Conservation (phyloP, 495 filamentous ascomycete species). For the Glonium stellatum region DNA sequence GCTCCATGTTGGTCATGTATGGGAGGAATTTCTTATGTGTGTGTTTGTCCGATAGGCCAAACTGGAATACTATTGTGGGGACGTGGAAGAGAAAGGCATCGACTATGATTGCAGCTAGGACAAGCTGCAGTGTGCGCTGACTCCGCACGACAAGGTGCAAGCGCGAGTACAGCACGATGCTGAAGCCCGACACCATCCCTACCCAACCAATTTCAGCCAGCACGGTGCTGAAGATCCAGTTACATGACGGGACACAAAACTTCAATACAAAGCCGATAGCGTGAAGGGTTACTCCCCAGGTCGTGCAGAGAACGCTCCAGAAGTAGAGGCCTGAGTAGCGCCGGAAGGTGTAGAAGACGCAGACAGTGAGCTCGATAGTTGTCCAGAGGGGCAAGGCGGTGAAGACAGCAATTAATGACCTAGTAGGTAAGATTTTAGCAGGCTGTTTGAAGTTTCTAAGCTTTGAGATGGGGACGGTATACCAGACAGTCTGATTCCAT, state of each 20-base stretch:
- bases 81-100: slow-evolving; percentile 5
- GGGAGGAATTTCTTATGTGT: not conserved
- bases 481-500: slow-evolving; percentile 8
- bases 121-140: not conserved
- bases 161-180: slow-evolving; percentile 10
- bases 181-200: slow-evolving; percentile 10
- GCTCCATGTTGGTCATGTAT: slow-evolving; percentile 1
- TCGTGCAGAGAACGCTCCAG: slow-evolving; percentile 6
- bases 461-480: too few relatives aligned
- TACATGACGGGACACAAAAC: not conserved
- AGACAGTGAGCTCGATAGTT: slow-evolving; percentile 6
- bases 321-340: slow-evolving; percentile 8
- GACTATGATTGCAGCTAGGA: slow-evolving; percentile 1
- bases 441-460: too few relatives aligned
- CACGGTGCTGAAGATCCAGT: slow-evolving; percentile 1
- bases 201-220: slow-evolving; percentile 8
- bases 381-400: slow-evolving; percentile 8
- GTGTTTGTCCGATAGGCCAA: not conserved
- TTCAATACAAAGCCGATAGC: slow-evolving; percentile 8
- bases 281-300: slow-evolving; percentile 9
- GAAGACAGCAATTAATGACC: slow-evolving; percentile 1
- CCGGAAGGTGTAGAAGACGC: slow-evolving; percentile 7
- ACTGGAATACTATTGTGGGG: not conserved
- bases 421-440: too few relatives aligned
- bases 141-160: slow-evolving; percentile 7